Percentiles rank a stretch among this genome's conserved stretches.
phyloP scores from a whole-genome alignment of 1,284 basidiomycete genomes.

The Naganishia sp. region DNA sequence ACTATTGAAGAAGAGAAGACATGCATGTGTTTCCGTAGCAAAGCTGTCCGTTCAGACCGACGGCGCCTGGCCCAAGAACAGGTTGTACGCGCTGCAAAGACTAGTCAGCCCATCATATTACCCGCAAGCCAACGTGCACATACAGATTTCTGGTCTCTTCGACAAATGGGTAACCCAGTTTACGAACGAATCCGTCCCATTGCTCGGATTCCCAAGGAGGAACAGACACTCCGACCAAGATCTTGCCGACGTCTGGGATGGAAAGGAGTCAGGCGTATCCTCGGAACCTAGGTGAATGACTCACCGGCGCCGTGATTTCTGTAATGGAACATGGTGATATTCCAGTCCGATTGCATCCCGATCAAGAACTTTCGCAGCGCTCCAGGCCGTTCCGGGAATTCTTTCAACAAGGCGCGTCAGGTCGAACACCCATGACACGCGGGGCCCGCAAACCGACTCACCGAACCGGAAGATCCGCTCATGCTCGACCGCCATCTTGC shows the following conservation, averaged over 20 bases:
- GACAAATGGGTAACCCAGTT: conserved; percentile 81
- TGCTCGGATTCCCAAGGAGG: conserved; percentile 65
- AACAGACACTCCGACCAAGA: conserved; percentile 91
- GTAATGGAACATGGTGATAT: conserved; percentile 96
- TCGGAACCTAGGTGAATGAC: conserved; percentile 41
- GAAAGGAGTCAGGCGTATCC: conserved; percentile 30
- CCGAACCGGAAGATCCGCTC: conserved; percentile 94
- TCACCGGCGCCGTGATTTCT: conserved; percentile 91
- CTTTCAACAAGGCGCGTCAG: conserved; percentile 54
- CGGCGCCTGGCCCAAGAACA: conserved; percentile 60
- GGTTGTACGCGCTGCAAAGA: conserved; percentile 65
- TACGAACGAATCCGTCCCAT: conserved; percentile 73
- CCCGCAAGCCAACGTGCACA: not conserved
- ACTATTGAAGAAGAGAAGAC: no score
- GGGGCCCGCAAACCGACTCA: conserved; percentile 54
- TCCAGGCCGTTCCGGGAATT: conserved; percentile 93
- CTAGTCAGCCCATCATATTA: not conserved
- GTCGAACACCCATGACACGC: not conserved
- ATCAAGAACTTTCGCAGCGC: conserved; percentile 87
- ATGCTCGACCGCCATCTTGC: conserved; percentile 70
- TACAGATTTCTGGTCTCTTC: conserved; percentile 86
- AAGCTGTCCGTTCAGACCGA: no score
- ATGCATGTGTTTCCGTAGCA: no score
- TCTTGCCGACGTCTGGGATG: conserved; percentile 76
- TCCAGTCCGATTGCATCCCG: conserved; percentile 82